phyloP scores from a whole-genome alignment of 2,329 filamentous ascomycete species.

The Colletotrichum sp. region DNA sequence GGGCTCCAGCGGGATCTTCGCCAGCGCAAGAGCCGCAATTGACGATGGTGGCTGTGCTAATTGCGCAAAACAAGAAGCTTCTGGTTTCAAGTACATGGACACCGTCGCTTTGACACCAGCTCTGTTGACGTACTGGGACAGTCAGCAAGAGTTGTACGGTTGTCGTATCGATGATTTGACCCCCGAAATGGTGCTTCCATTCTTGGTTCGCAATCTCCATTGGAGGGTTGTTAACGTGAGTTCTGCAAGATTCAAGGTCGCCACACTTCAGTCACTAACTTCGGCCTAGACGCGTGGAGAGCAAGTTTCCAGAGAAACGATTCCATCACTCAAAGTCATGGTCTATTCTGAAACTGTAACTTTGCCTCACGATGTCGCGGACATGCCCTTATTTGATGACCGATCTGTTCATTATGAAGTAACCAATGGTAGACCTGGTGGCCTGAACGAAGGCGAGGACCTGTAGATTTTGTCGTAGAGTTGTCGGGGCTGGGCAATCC shows the following conservation, averaged over 20 bases:
- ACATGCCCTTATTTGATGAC: neutral
- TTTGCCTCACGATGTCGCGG: neutral
- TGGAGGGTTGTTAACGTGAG: neutral
- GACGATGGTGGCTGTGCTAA: neutral
- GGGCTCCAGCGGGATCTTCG: neutral
- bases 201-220: neutral
- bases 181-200: neutral
- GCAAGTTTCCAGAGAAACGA: neutral
- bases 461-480: neutral
- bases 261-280: neutral
- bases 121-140: neutral
- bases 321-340: neutral
- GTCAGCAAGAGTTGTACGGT: neutral
- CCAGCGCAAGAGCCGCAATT: neutral
- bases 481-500: neutral
- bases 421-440: neutral
- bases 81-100: neutral
- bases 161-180: neutral
- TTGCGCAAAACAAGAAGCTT: neutral
- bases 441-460: neutral
- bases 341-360: neutral
- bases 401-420: neutral
- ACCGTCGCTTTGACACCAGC: neutral
- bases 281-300: neutral
- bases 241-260: neutral